Conservation (phyloP, 257 asterid genomes). For the Coffea eugenioides region DNA sequence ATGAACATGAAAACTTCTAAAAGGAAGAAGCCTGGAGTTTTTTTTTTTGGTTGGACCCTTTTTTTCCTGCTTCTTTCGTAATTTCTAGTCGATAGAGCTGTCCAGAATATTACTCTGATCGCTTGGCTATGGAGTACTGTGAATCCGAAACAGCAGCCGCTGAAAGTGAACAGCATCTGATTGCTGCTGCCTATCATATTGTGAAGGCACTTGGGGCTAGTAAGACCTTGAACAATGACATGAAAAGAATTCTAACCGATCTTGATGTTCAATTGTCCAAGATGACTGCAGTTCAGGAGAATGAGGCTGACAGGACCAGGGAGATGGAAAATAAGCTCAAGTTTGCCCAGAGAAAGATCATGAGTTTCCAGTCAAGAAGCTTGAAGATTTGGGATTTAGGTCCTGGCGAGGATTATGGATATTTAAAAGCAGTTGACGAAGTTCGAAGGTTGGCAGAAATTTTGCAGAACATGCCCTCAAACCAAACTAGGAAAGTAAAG, state of each 20-base stretch:
- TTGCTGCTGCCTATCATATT: conserved; percentile 60
- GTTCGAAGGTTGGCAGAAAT: conserved; percentile 27
- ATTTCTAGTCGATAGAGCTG: not conserved
- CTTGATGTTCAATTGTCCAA: conserved; percentile 43
- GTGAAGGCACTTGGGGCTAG: conserved; percentile 48
- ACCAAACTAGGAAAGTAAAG: conserved; percentile 17
- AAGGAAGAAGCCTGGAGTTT: conserved; percentile 5
- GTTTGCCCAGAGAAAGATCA: conserved; percentile 40
- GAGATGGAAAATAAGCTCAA: conserved; percentile 38
- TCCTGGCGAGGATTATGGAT: conserved; percentile 29
- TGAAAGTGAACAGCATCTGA: conserved; percentile 45
- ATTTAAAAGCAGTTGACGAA: conserved; percentile 47
- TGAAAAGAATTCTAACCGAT: conserved; percentile 32
- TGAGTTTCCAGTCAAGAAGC: conserved; percentile 32
- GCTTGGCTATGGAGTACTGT: conserved; percentile 31
- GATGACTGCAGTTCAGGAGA: conserved; percentile 26
- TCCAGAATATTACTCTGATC: not conserved
- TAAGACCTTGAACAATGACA: conserved; percentile 27
- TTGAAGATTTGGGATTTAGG: conserved; percentile 46
- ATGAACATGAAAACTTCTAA: conserved; percentile 5
- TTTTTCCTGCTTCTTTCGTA: not conserved
- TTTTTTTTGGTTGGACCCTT: not conserved
- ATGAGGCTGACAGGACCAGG: conserved; percentile 20
- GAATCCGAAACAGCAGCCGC: conserved; percentile 10
- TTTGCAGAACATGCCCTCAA: conserved; percentile 25